phyloP scores from a whole-genome alignment of 2,329 filamentous ascomycete species.

The Madurella fahalii region DNA sequence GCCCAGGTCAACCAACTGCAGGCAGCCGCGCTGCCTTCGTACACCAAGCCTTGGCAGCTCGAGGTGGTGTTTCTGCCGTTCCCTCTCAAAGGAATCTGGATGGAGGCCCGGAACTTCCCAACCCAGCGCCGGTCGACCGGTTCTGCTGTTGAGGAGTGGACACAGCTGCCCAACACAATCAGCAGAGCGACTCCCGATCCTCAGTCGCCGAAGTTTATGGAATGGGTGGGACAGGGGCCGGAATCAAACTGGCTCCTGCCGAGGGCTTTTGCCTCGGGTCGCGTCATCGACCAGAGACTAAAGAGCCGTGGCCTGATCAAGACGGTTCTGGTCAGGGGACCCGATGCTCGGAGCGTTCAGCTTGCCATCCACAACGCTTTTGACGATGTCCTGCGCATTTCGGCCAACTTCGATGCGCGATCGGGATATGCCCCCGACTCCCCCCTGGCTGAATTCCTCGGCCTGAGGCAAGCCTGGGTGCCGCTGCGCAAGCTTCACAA shows the following conservation, averaged over 20 bases:
- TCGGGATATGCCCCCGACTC: constrained; percentile 27
- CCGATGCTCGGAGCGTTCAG: constrained; percentile 65
- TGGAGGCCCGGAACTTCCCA: constrained; percentile 45
- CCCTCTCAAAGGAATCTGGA: constrained; percentile 53
- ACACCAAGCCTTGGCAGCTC: constrained; percentile 63
- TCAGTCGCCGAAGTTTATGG: constrained; percentile 44
- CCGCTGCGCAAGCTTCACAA: constrained; percentile 73
- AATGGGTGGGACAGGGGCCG: constrained; percentile 44
- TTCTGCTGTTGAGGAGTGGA: constrained; percentile 48
- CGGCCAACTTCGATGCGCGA: constrained; percentile 28
- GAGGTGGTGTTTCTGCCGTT: constrained; percentile 76
- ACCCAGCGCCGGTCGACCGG: constrained; percentile 34
- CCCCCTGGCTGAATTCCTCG: constrained; percentile 48
- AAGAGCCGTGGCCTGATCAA: constrained; percentile 68
- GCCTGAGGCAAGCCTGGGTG: constrained; percentile 65
- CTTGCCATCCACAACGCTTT: constrained; percentile 61
- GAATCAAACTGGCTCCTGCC: constrained; percentile 62
- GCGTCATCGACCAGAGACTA: constrained; percentile 65
- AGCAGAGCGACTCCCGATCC: constrained; percentile 43
- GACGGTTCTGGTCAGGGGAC: constrained; percentile 55
- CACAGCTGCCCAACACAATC: constrained; percentile 47
- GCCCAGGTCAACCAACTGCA: constrained; percentile 55
- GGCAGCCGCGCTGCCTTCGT: constrained; percentile 55
- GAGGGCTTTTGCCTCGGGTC: constrained; percentile 61
- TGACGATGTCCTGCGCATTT: constrained; percentile 48